Conservation (phyloP, 169 alveolate species). For the Cryptosporidium sp. region DNA sequence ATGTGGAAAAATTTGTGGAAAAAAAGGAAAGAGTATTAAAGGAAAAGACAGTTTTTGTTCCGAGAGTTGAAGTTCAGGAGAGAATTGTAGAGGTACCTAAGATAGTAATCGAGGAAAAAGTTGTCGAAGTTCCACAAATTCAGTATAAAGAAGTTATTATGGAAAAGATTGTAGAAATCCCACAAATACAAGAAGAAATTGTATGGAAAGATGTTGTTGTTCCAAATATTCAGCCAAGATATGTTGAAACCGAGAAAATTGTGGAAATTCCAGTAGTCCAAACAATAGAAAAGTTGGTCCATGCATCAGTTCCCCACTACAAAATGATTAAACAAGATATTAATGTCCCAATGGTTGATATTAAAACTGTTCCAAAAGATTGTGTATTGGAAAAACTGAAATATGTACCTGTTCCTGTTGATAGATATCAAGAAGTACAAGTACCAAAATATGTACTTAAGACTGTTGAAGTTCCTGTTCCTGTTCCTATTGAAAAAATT, state of each 20-base stretch:
- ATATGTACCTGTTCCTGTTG: slow-evolving; percentile 62
- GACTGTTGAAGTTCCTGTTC: slow-evolving; percentile 72
- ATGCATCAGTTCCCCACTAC: slow-evolving; percentile 48
- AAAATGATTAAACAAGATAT: slow-evolving; percentile 59
- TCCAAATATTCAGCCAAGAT: slow-evolving; percentile 70
- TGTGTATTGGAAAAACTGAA: slow-evolving; percentile 42
- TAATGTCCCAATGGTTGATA: slow-evolving; percentile 31
- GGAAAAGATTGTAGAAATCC: slow-evolving; percentile 62
- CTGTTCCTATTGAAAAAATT: slow-evolving; percentile 71
- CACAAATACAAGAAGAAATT: slow-evolving; percentile 63
- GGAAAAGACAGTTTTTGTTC: slow-evolving; percentile 64
- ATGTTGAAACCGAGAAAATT: slow-evolving; percentile 46
- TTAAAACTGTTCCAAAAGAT: slow-evolving; percentile 46
- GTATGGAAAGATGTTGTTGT: slow-evolving; percentile 69
- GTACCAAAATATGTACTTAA: slow-evolving; percentile 71
- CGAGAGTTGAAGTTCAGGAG: slow-evolving; percentile 59
- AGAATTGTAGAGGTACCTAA: slow-evolving; percentile 72
- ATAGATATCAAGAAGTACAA: slow-evolving; percentile 70
- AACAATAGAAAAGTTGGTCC: slow-evolving; percentile 62
- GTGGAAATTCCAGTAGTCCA: slow-evolving; percentile 61
- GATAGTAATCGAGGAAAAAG: slow-evolving; percentile 61
- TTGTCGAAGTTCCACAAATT: slow-evolving; percentile 60
- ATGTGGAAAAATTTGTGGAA: slow-evolving; percentile 69
- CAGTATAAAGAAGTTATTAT: slow-evolving; percentile 61
- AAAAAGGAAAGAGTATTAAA: slow-evolving; percentile 41